Percentiles rank a stretch among this genome's conserved stretches.
Evolutionary conservation across 2,329 filamentous ascomycete genomes (phyloP).

Genomic region (Aspergillus quadrilineatus): DNA sequence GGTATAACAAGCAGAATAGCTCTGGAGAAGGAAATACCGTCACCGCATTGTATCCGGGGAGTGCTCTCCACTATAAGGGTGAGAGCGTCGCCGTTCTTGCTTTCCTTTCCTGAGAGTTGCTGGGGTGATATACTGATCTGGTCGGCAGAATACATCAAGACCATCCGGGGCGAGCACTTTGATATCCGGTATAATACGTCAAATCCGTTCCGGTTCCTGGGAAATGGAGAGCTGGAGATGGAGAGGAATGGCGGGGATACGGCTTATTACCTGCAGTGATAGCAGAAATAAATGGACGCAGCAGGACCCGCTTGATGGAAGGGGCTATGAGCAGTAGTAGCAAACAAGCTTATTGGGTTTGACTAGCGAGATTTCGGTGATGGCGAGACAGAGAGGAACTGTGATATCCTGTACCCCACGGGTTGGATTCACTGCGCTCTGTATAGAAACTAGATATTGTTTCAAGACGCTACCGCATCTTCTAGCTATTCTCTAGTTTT

Average conservation of each 20-base stretch:
- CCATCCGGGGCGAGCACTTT: slow-evolving; percentile 20
- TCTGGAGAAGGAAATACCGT: slow-evolving; percentile 15
- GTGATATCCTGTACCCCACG: no score
- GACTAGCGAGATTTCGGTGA: no score
- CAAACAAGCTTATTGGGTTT: no score
- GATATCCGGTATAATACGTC: slow-evolving; percentile 17
- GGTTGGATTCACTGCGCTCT: no score
- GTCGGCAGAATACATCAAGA: slow-evolving; percentile 11
- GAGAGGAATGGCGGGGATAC: slow-evolving; percentile 15
- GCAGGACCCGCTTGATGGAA: no score
- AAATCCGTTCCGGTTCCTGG: slow-evolving; percentile 18
- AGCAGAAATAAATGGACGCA: no score
- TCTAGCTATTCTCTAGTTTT: no score
- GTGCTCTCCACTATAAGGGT: slow-evolving; percentile 25
- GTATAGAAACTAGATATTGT: no score
- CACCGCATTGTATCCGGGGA: slow-evolving; percentile 28
- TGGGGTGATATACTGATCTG: not conserved
- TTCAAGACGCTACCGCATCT: no score
- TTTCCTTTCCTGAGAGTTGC: not conserved
- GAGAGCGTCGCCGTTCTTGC: not conserved
- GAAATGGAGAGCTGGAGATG: slow-evolving; percentile 16
- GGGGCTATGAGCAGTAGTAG: no score
- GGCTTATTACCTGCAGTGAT: slow-evolving; percentile 14
- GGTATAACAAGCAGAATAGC: slow-evolving; percentile 22
- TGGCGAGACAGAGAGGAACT: no score